Base-by-base conservation (phyloP, 176 grass and related monocot genomes). In the Triticum turgidum region DNA sequence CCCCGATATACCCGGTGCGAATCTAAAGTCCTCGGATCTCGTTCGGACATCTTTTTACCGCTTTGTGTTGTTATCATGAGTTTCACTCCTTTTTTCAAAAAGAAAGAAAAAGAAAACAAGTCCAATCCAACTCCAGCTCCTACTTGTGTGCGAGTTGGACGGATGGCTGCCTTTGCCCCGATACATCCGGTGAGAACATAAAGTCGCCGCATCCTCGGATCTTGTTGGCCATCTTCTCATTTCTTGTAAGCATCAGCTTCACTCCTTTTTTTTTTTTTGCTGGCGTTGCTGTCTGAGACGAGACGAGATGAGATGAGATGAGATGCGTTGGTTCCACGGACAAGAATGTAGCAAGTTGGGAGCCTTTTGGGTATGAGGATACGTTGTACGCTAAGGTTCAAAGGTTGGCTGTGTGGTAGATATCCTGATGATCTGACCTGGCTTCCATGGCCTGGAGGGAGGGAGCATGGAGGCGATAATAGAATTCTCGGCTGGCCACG, bases 101-200 rank as follows among this genome's bases (percentile, higher is more conserved):
- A 38, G 37, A 38, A 38, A 38, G 37, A 38, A 38, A 38, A 38
- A 38, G 37, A 7, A 69, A 70, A 20, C 20, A 68, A 80, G 17
- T 35, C 76, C 15, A 18, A 83, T 73, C 77, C 65, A 79, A 76
- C 39, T 38, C 37, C 37, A 6, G 1, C 37, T 41, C 44, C 44
- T 13, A 14, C 45, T 47, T 47, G 45, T 47, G 45, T 14, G 59
- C 2, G 45, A 75, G 83, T 21, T 79, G 71, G 82, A 78, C 15
- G 17, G 25, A 59, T 82, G 77, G 11, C 69, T 29, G 61, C 7
- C 58, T 74, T 18, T 27, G 1, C 22, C 83, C 3, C 8, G 30
- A 61, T 42, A 29, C 11, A 37, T 83, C 59, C 41, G 80, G 76
- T 69, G 82, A 86, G 86, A 84, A 91, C 89, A 80, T 39, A 9